A percentile compares a stretch with the other conserved stretches of the same genome.
phyloP scores from a whole-genome alignment of 345 rosid species.

The Salix viminalis region DNA sequence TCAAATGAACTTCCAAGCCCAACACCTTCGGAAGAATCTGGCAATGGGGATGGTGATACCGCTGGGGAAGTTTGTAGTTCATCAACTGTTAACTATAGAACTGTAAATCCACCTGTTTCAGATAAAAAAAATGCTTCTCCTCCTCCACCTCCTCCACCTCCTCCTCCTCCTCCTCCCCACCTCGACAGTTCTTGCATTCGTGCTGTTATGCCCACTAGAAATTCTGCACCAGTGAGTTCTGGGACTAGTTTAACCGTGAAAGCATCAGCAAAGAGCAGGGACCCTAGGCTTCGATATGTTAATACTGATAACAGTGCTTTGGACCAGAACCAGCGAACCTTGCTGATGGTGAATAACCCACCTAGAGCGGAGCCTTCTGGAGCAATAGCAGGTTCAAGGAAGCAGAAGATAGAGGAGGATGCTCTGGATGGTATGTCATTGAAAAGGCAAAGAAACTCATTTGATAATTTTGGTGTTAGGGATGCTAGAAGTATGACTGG shows the following conservation, averaged over 20 bases:
- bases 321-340: conserved; percentile 31
- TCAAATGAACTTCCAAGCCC: conserved; percentile 85
- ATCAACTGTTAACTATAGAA: conserved; percentile 13
- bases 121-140: conserved; percentile 29
- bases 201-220: conserved; percentile 25
- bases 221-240: conserved; percentile 27
- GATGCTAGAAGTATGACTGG: conserved; percentile 38
- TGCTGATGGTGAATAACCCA: conserved; percentile 21
- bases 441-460: conserved; percentile 55
- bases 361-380: conserved; percentile 39
- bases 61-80: conserved; percentile 73
- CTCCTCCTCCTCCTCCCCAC: conserved; percentile 13
- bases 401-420: conserved; percentile 58
- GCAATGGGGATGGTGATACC: conserved; percentile 46
- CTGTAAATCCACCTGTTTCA: conserved; percentile 18
- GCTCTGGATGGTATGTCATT: conserved; percentile 44
- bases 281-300: conserved; percentile 78
- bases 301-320: conserved; percentile 42
- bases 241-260: conserved; percentile 37
- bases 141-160: not conserved
- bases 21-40: conserved; percentile 83
- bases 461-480: conserved; percentile 33
- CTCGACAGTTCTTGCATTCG: conserved; percentile 21
- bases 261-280: conserved; percentile 70
- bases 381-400: conserved; percentile 46